Percentiles rank a stretch among this genome's conserved stretches.
These are phyloP conservation scores for Triangularia setosa DNA, from an alignment of 2,329 filamentous ascomycete species.

Conservation along the genomic window DNA sequence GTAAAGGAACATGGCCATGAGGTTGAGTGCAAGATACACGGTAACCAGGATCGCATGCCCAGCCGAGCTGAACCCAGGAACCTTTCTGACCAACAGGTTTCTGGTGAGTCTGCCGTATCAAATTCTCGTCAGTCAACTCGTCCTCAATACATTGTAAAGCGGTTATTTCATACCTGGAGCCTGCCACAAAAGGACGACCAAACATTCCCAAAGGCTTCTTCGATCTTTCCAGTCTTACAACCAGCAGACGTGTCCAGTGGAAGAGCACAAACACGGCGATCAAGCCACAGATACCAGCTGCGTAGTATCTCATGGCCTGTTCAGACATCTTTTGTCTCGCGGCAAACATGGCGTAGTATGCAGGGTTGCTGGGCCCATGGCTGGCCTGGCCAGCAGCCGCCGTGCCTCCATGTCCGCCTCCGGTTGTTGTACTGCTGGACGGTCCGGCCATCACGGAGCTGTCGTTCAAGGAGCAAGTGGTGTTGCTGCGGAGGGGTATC, in stretches of 20 bases:
- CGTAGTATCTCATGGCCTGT: conserved; percentile 23
- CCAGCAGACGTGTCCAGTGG: conserved; percentile 29
- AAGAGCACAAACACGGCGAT: conserved; percentile 30
- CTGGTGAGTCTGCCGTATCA: conserved; percentile 24
- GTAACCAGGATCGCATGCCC: conserved; percentile 33
- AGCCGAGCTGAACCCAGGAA: conserved; percentile 32
- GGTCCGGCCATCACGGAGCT: conserved; percentile 15
- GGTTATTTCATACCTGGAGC: conserved; percentile 24
- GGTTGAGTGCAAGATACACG: conserved; percentile 31
- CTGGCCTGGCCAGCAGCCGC: background rate
- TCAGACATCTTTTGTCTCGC: conserved; percentile 20
- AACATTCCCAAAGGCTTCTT: conserved; percentile 17
- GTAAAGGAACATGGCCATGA: conserved; percentile 30
- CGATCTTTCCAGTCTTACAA: conserved; percentile 21
- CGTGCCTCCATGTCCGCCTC: conserved; percentile 12
- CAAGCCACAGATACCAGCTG: conserved; percentile 28
- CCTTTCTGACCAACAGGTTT: conserved; percentile 30
- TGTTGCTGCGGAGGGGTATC: background rate
- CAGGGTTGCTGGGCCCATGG: conserved; percentile 14
- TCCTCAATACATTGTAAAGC: background rate
- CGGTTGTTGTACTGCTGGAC: conserved; percentile 6
- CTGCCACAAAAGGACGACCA: conserved; percentile 25
- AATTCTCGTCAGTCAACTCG: background rate
- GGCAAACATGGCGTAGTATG: conserved; percentile 22
- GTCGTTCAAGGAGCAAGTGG: background rate